A percentile compares a stretch with the other conserved stretches of the same genome.
Conservation (phyloP, 176 grass and related monocot species). For the Thalia dealbata region DNA sequence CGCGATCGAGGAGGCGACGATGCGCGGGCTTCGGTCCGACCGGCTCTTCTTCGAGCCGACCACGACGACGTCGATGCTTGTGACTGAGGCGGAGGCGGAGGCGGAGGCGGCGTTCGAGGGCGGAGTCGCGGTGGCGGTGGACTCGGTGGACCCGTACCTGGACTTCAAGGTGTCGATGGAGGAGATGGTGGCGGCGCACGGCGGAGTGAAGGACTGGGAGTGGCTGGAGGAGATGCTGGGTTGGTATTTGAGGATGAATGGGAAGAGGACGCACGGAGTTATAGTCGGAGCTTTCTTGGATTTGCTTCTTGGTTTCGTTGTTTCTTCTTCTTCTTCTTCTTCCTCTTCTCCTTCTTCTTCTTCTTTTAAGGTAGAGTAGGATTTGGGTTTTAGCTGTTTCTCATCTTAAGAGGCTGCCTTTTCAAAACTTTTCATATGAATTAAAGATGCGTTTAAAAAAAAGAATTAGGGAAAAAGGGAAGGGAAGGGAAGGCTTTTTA, state of each 20-base stretch:
- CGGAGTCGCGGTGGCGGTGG: constrained; percentile 41
- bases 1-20: too few species aligned
- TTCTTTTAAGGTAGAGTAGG: neutral
- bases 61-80: too few species aligned
- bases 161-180: constrained; percentile 83
- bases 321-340: constrained; percentile 15
- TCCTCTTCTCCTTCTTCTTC: neutral
- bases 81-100: neutral
- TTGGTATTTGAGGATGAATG: constrained; percentile 76
- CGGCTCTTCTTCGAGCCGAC: too few species aligned
- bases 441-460: too few species aligned
- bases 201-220: constrained; percentile 45
- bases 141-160: constrained; percentile 44
- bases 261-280: constrained; percentile 51
- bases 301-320: constrained; percentile 41
- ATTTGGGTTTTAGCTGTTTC: too few species aligned
- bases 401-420: too few species aligned
- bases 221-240: constrained; percentile 83
- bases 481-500: too few species aligned
- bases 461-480: too few species aligned
- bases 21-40: too few species aligned
- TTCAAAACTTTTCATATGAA: too few species aligned
- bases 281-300: constrained; percentile 77
- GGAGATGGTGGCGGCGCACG: constrained; percentile 62
- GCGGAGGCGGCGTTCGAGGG: constrained; percentile 27